phyloP scores from a whole-genome alignment of 2,329 filamentous ascomycete genomes.

The Phyllosticta citrichinensis region DNA sequence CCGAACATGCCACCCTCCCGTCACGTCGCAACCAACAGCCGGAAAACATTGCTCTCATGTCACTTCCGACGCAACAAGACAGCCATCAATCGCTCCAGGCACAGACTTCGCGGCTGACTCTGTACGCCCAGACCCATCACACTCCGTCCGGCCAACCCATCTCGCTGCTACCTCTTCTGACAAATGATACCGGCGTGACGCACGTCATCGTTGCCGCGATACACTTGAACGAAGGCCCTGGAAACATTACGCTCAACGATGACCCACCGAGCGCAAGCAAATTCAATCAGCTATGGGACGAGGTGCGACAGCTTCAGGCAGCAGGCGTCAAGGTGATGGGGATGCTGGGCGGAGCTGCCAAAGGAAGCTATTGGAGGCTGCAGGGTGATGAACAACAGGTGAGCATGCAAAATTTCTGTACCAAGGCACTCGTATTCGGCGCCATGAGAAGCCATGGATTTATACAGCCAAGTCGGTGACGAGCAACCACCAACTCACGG shows the following conservation, averaged over 20 bases:
- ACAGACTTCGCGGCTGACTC: conserved; percentile 32
- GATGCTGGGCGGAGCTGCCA: conserved; percentile 80
- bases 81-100: not conserved
- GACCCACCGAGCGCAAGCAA: conserved; percentile 56
- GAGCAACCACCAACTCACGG: not conserved
- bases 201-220: conserved; percentile 83
- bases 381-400: conserved; percentile 22
- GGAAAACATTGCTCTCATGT: conserved; percentile 15
- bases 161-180: conserved; percentile 52
- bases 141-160: conserved; percentile 42
- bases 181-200: conserved; percentile 53
- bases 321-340: conserved; percentile 69
- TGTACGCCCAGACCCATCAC: conserved; percentile 59
- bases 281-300: conserved; percentile 67
- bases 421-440: not conserved
- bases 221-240: conserved; percentile 63
- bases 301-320: conserved; percentile 61
- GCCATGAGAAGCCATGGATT: not conserved
- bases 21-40: not conserved
- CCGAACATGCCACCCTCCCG: not conserved
- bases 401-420: conserved; percentile 11
- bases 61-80: conserved; percentile 5
- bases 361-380: conserved; percentile 55
- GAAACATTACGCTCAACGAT: conserved; percentile 69
- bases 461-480: too few species aligned